Evolutionary conservation across 441 rosid species (phyloP).

Genomic region (Flueggea neowawraea): DNA sequence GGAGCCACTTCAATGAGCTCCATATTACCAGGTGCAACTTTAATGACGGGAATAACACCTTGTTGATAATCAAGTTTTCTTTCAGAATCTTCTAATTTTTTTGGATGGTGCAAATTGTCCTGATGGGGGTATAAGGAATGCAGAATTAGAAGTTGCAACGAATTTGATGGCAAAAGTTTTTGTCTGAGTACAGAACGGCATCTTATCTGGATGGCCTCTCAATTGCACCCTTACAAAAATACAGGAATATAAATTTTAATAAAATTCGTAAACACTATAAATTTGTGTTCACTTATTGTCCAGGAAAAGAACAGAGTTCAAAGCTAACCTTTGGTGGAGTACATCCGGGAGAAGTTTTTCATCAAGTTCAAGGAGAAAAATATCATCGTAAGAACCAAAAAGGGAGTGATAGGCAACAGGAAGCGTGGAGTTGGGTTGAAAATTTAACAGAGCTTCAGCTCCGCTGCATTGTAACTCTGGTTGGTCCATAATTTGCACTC

Average conservation of each 20-base stretch:
- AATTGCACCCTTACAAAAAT: slow-evolving; percentile 46
- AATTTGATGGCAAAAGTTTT: slow-evolving; percentile 70
- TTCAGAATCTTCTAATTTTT: slow-evolving; percentile 20
- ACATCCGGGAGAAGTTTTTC: slow-evolving; percentile 63
- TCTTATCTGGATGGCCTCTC: slow-evolving; percentile 81
- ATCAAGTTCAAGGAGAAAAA: slow-evolving; percentile 73
- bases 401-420: slow-evolving; percentile 61
- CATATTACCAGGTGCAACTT: slow-evolving; percentile 68
- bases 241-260: no score
- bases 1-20: slow-evolving; percentile 90
- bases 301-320: background rate
- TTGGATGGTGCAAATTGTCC: slow-evolving; percentile 17
- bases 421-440: slow-evolving; percentile 45
- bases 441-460: slow-evolving; percentile 56
- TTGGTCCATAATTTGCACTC: slow-evolving; percentile 28
- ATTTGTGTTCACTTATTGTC: no score
- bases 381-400: slow-evolving; percentile 69
- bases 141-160: slow-evolving; percentile 75
- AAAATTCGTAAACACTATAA: no score
- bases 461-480: slow-evolving; percentile 23
- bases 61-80: slow-evolving; percentile 14
- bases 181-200: slow-evolving; percentile 79
- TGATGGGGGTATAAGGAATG: slow-evolving; percentile 68
- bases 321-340: slow-evolving; percentile 47
- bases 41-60: slow-evolving; percentile 42